phyloP scores from a whole-genome alignment of 331 rosid genomes.

The Quercus phellos region DNA sequence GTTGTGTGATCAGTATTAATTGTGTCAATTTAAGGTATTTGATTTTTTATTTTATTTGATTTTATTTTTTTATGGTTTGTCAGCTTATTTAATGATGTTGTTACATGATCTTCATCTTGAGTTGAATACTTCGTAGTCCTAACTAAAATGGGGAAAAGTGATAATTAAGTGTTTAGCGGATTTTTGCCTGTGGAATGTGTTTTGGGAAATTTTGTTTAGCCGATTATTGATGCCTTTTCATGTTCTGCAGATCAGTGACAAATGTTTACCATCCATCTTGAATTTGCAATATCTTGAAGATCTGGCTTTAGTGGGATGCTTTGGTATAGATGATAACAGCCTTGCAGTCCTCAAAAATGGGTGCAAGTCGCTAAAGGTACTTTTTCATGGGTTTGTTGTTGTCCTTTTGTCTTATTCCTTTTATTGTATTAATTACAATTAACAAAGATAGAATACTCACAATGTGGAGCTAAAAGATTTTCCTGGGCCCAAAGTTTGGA shows the following conservation, averaged over 20 bases:
- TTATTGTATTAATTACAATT: not conserved
- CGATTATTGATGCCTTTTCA: not conserved
- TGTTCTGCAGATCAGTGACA: constrained; percentile 67
- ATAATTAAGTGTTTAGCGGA: not conserved
- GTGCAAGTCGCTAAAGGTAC: constrained; percentile 81
- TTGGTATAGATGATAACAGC: constrained; percentile 67
- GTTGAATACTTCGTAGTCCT: constrained; percentile 8
- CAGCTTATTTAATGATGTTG: not conserved
- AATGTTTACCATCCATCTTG: constrained; percentile 72
- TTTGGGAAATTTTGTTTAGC: constrained; percentile 5
- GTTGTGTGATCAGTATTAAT: not conserved
- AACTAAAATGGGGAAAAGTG: not conserved
- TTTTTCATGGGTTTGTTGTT: constrained; percentile 6
- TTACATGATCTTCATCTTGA: not conserved
- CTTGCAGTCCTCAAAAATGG: constrained; percentile 54
- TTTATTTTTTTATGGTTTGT: not conserved
- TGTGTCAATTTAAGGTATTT: not conserved
- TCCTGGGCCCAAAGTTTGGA: too few species aligned
- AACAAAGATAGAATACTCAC: not conserved
- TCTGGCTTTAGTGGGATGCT: constrained; percentile 86
- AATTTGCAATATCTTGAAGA: constrained; percentile 75
- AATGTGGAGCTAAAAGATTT: not conserved
- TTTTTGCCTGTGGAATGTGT: constrained; percentile 2
- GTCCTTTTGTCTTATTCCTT: not conserved
- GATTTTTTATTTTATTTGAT: not conserved